Base-by-base conservation (phyloP, 139 green algal species). In the Pseudopediastrum boryanum region DNA sequence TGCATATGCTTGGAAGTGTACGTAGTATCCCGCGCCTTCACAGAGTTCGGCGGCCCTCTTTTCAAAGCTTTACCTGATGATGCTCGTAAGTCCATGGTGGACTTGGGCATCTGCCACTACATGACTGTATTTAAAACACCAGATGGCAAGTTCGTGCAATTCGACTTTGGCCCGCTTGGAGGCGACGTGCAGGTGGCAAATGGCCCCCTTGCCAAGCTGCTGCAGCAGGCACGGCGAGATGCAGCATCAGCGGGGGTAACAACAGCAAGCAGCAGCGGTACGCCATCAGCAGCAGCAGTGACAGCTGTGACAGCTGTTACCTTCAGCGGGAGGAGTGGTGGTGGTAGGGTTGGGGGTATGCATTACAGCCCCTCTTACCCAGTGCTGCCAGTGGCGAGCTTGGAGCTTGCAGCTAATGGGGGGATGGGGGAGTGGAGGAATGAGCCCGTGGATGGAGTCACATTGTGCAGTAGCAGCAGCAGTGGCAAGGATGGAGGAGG, bases 101-200 rank as follows among this genome's bases (percentile, higher is more conserved):
- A 90, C 64, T 43, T 82, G 7, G 89, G 89, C 25, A 54, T 93
- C 21, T 93, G 89, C 83, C 89, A 93, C 66, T 93, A 90, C 83
- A 84, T 93, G 79, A 86, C 87, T 1, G 79, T 93, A 2, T 93
- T 93, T 74, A 79, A 72, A 61, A 80, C 85, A 23, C 50, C 61
- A 2, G 77, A 90, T 66, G 89, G 89, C 27, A 56, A 64, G 25
- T 56, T 90, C 9, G 69, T 89, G 36, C 87, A 92, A 78, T 93
- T 93, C 64, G 89, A 93, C 78, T 93, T 93, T 88, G 89, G 89
- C 9, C 89, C 89, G 1, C 62, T 50, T 12, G 89, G 89, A 21
- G 89, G 89, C 0, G 89, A 93, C 61, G 83, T 93, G 39, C 71
- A 87, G 36, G 80, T 85, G 76, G 81, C 76, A 33, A 41, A 75